Base-by-base conservation (phyloP, 2,329 filamentous ascomycete genomes). In the Thermoascus crustaceus region DNA sequence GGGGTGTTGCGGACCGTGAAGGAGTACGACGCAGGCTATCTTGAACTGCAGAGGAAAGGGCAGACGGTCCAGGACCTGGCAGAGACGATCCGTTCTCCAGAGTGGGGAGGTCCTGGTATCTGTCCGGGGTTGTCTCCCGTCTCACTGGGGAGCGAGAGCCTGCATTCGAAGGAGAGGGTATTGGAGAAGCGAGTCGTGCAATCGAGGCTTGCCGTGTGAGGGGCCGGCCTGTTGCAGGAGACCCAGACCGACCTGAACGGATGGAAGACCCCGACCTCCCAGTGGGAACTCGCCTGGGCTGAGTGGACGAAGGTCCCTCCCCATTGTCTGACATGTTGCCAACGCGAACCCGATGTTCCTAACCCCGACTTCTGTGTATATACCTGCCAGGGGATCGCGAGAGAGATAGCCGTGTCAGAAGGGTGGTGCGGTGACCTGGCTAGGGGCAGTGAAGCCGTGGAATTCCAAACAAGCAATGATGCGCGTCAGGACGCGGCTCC, bases 41-140 rank as follows among this genome's bases (percentile, higher is more conserved):
- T 41, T 83, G 83, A 44, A 95, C 67, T n/a, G 86, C 89, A 17
- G 85, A 84, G 22, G 89, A 87, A 36, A 96, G 75, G 41, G 87
- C 88, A 17, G 89, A 95, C 32, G 87, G 76, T 16, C 86, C 86
- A 5, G 86, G 87, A 1, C 85, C 86, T 5, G 80, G 76, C 5
- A 77, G 63, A 32, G 76, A 81, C 14, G 76, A 73, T 44, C 60
- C 60, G 45, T 64, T 68, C 41, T 60, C 76, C 35, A 73, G 72
- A 40, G 76, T 80, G 6, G 80, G 70, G 23, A 93, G 71, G 17
- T 61, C 52, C 23, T 84, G 80, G 24, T 78, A 72, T 38, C 77
- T 61, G 35, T 58, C 64, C 13, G 67, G 69, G 22, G 65, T 49
- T n/a, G 54, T n/a, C n/a, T n/a, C n/a, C n/a, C n/a, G n/a, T n/a